Conservation (phyloP, 352 stramenopile species). For the Phytopythium oedochilum region DNA sequence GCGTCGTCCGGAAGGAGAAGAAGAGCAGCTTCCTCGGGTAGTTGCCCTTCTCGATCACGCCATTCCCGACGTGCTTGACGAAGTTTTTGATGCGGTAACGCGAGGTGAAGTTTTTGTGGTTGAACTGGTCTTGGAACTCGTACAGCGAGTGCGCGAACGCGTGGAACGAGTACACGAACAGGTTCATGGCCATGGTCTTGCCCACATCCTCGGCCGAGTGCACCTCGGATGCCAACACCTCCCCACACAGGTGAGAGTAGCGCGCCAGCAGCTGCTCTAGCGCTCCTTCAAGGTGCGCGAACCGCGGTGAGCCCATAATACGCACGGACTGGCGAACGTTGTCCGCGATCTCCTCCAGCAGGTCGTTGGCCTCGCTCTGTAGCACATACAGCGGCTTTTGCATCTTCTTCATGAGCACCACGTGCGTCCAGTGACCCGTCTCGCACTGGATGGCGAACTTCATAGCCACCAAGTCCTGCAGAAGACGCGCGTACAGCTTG, state of each 20-base stretch:
- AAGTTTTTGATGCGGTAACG: constrained; percentile 47
- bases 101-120: constrained; percentile 63
- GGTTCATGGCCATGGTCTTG: constrained; percentile 67
- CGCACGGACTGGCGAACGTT: constrained; percentile 21
- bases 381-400: constrained; percentile 67
- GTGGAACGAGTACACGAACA: constrained; percentile 82
- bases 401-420: constrained; percentile 53
- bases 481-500: constrained; percentile 44
- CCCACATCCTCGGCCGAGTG: constrained; percentile 44
- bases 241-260: constrained; percentile 50
- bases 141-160: constrained; percentile 56
- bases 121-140: constrained; percentile 64
- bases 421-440: constrained; percentile 55
- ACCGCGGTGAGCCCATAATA: constrained; percentile 40
- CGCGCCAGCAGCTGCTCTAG: constrained; percentile 52
- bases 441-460: constrained; percentile 70
- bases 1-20: constrained; percentile 58
- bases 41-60: constrained; percentile 29
- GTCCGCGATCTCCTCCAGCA: constrained; percentile 63
- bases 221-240: constrained; percentile 35
- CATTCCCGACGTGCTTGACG: constrained; percentile 32
- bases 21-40: constrained; percentile 47
- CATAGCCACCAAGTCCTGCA: constrained; percentile 64
- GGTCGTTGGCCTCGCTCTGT: constrained; percentile 54
- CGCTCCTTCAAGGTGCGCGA: constrained; percentile 42